Percentiles rank a stretch among this genome's conserved stretches.
Evolutionary conservation across 1,284 basidiomycete species (phyloP).

Genomic region (Ustilago esculenta): DNA sequence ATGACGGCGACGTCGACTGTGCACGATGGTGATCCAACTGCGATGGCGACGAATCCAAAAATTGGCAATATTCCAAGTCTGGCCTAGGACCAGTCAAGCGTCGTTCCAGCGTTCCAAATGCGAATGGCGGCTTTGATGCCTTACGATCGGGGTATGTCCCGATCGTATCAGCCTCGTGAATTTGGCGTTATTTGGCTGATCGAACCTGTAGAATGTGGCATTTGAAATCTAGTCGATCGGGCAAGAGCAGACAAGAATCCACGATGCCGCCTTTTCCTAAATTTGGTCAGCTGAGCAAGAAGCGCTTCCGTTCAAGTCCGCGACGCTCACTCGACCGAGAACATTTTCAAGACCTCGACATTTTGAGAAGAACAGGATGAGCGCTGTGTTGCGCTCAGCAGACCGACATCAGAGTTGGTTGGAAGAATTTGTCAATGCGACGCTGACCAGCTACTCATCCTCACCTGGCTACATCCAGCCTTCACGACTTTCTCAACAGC

Average conservation of each 20-base stretch:
- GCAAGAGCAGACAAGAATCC: neutral
- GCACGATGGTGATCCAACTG: constrained; percentile 3
- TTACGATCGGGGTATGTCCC: too few species aligned
- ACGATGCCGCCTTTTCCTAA: too few species aligned
- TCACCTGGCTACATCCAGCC: neutral
- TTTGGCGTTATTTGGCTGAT: neutral
- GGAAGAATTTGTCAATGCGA: constrained; percentile 4
- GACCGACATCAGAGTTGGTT: neutral
- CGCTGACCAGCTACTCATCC: neutral
- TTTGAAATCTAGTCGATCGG: neutral
- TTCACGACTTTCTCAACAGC: neutral
- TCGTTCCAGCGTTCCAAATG: too few species aligned
- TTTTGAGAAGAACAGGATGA: constrained; percentile 17
- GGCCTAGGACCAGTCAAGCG: too few species aligned
- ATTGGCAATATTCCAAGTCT: constrained; percentile 32
- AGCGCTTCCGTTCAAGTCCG: constrained; percentile 17
- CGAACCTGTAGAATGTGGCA: too few species aligned
- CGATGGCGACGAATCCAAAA: constrained; percentile 40
- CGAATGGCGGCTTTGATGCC: neutral
- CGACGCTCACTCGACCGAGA: constrained; percentile 37
- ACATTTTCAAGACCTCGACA: constrained; percentile 2
- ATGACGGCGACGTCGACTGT: neutral
- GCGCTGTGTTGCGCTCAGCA: neutral
- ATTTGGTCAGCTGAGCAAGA: constrained; percentile 4
- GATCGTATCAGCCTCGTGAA: too few species aligned